Evolutionary conservation across 2,329 filamentous ascomycete genomes (phyloP), one percentile per base, ranked within the genome.

Genomic region (Ophiostoma sp.): DNA sequence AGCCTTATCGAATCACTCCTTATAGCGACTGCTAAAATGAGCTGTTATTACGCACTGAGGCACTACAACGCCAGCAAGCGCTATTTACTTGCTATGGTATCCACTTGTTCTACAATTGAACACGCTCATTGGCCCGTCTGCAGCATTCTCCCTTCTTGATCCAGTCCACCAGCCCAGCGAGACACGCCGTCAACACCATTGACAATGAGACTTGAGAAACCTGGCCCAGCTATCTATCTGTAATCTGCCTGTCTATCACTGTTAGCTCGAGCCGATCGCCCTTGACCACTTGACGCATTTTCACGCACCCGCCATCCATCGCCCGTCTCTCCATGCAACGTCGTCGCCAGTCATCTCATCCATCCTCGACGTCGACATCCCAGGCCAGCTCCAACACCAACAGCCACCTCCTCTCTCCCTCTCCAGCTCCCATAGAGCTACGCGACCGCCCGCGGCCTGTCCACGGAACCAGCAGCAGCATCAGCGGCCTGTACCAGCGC

Each of bases 401-500:
- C 33, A 41, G 23, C 35, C 44, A 36, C 23, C 17, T 23, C 15
- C 48, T 31, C 60, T 57, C 64, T 8, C 15, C 36, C 23, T 31
- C 39, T 31, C 27, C 44, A 66, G 69, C 8, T 20, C 33, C 15
- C 71, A 74, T 74, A 27, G 73, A 74, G 60, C 70, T 74, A 15
- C 73, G 72, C 68, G 71, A 73, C 33, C 73, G 70, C 39, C 65
- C 13, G 65, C 36, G 36, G 65, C 36, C 36, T 20, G 65, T 33
- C 68, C 72, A 73, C 72, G 72, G 68, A 52, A 72, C 62, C 70
- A 73, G 72, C 72, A 72, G 72, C 72, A 73, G 73, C 72, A 72
- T 71, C 72, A 73, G 72, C 73, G 72, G 72, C 44, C 62, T 65
- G 20, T 41, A 65, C 62, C 57, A 67, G 33, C 41, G 44, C 68